Conservation (phyloP, 1,284 basidiomycete species). For the Cutaneotrichosporon mucoides region DNA sequence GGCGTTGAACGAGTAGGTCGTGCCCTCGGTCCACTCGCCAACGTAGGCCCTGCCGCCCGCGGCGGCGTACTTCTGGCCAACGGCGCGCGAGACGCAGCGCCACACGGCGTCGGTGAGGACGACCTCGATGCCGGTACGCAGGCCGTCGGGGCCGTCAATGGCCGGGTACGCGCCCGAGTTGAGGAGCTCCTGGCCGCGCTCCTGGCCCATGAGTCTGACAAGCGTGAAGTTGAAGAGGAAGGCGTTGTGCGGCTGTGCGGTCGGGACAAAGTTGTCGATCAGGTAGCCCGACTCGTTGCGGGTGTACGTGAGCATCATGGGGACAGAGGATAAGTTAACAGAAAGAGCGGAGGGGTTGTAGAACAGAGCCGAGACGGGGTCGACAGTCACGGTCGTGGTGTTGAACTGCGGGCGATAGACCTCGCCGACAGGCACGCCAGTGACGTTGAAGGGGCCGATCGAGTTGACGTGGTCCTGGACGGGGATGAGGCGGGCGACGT, state of each 20-base stretch:
- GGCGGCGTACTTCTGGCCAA: conserved; percentile 61
- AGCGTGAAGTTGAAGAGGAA: conserved; percentile 40
- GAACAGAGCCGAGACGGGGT: not conserved
- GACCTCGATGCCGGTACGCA: conserved; percentile 57
- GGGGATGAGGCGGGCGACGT: not conserved
- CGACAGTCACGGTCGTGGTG: not conserved
- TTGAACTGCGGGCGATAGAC: conserved; percentile 1
- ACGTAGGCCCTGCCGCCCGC: conserved; percentile 65
- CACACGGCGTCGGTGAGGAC: conserved; percentile 60
- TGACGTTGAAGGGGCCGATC: not conserved
- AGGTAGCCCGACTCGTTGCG: conserved; percentile 1
- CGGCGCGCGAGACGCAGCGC: conserved; percentile 63
- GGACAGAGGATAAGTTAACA: conserved; percentile 1
- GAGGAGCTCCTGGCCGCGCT: conserved; percentile 54
- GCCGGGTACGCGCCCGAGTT: conserved; percentile 56
- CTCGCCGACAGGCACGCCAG: not conserved
- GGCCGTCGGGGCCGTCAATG: conserved; percentile 34
- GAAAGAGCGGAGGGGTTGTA: not conserved
- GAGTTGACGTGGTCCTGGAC: not conserved
- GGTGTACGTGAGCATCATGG: not conserved
- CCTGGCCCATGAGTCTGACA: conserved; percentile 49
- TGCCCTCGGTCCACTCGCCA: conserved; percentile 63
- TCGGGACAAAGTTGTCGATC: conserved; percentile 23
- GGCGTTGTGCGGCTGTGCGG: conserved; percentile 46
- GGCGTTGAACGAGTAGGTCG: conserved; percentile 57